Percentiles rank a stretch among this genome's conserved stretches.
phyloP scores from a whole-genome alignment of 176 grass and related monocot genomes.

The Dactylis glomerata region DNA sequence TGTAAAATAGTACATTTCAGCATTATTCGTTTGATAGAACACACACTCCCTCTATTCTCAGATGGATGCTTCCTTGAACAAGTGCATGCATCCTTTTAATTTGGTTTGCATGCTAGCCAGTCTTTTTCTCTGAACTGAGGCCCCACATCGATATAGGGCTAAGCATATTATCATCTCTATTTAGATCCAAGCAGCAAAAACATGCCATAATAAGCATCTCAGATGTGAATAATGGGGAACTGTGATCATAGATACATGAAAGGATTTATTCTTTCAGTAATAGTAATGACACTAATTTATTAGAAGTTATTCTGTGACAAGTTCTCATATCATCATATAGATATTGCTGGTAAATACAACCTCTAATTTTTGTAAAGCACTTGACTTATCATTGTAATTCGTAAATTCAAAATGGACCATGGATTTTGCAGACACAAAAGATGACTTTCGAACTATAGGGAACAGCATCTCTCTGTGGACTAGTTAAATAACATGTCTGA shows the following conservation, averaged over 20 bases:
- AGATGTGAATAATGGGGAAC: not conserved
- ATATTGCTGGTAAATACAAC: not conserved
- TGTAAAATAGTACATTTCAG: slow-evolving; percentile 36
- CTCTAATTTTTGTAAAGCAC: not conserved
- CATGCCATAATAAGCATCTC: not conserved
- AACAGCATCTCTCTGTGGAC: not conserved
- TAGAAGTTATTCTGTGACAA: not conserved
- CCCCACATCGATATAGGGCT: not conserved
- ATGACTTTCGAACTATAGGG: not conserved
- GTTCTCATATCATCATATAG: not conserved
- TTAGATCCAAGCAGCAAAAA: slow-evolving; percentile 11
- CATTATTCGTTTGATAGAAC: not conserved
- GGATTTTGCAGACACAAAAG: not conserved
- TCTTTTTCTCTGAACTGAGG: not conserved
- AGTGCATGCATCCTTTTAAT: not conserved
- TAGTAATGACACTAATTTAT: not conserved
- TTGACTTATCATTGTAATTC: not conserved
- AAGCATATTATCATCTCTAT: not conserved
- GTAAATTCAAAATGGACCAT: not conserved
- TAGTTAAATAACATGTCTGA: not conserved
- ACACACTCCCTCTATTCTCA: not conserved
- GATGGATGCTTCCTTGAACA: not conserved
- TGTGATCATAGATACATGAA: not conserved
- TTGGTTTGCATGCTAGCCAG: not conserved
- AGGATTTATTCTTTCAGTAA: not conserved